Conservation (phyloP, 768 basidiomycete species). For the Collybia mongolica region DNA sequence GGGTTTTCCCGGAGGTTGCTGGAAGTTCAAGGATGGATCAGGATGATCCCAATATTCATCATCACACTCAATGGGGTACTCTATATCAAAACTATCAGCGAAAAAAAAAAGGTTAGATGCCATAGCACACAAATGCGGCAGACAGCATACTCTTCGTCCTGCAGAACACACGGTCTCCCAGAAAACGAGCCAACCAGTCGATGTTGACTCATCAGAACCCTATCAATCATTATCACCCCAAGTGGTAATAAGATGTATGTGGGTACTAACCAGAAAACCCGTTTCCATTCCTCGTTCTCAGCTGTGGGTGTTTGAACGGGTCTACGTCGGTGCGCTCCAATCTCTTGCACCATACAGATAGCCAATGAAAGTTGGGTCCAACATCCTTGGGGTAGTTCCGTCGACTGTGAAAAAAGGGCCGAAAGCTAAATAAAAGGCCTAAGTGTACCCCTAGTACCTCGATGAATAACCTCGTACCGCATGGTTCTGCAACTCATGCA, state of each 20-base stretch:
- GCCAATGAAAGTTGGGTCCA: conserved; percentile 70
- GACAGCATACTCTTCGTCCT: conserved; percentile 69
- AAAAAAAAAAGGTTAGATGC: no score
- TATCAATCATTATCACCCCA: conserved; percentile 13
- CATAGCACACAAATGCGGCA: neutral
- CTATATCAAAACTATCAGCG: conserved; percentile 62
- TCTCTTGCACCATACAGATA: conserved; percentile 72
- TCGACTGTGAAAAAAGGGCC: conserved; percentile 46
- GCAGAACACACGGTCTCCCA: conserved; percentile 71
- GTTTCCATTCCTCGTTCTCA: conserved; percentile 76
- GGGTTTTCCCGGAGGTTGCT: conserved; percentile 60
- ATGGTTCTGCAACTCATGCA: conserved; percentile 74
- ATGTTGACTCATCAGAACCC: conserved; percentile 52
- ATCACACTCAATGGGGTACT: conserved; percentile 58
- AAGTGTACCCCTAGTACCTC: neutral
- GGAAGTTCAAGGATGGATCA: conserved; percentile 49
- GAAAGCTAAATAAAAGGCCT: conserved; percentile 36
- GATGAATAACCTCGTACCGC: conserved; percentile 39
- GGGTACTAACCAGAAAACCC: conserved; percentile 53
- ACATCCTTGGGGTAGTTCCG: conserved; percentile 46
- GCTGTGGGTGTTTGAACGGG: conserved; percentile 27
- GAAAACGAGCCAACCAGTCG: conserved; percentile 44
- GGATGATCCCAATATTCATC: conserved; percentile 71
- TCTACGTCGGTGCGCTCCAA: conserved; percentile 62
- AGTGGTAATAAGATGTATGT: neutral